Evolutionary conservation across 2,329 filamentous ascomycete genomes (phyloP).

Genomic region (Blastomyces gilchristii): DNA sequence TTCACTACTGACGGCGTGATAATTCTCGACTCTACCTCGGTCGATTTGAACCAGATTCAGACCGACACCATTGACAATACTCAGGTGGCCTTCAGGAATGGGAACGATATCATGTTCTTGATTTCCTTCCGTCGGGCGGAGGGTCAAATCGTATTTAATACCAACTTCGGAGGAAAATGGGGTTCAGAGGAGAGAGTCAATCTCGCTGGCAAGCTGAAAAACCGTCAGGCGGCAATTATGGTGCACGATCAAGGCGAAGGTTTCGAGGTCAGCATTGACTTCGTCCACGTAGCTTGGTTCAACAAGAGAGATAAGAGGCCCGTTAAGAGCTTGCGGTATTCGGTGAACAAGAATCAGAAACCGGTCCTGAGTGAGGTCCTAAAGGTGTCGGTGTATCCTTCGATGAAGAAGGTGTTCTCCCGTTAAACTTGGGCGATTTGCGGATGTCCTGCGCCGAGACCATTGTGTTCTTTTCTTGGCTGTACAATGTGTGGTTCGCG

Average conservation of each 20-base stretch:
- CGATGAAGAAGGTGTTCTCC: slow-evolving; percentile 1
- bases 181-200: slow-evolving; percentile 1
- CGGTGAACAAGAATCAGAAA: slow-evolving; percentile 2
- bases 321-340: background rate
- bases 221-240: background rate
- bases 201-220: background rate
- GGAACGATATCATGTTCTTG: slow-evolving; percentile 3
- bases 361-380: background rate
- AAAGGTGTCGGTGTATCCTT: background rate
- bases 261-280: slow-evolving; percentile 4
- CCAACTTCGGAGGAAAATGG: background rate
- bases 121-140: slow-evolving; percentile 4
- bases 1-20: background rate
- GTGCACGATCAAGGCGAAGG: slow-evolving; percentile 4
- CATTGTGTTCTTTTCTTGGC: background rate
- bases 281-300: background rate
- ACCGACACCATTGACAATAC: slow-evolving; percentile 6
- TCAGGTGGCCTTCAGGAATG: background rate
- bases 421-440: background rate
- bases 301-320: slow-evolving; percentile 2
- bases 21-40: slow-evolving; percentile 1
- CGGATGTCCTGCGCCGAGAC: background rate
- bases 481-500: background rate
- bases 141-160: slow-evolving; percentile 4
- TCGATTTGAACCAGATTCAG: slow-evolving; percentile 1